Conservation (phyloP, 1,284 basidiomycete genomes). For the Hortiboletus rubellus region DNA sequence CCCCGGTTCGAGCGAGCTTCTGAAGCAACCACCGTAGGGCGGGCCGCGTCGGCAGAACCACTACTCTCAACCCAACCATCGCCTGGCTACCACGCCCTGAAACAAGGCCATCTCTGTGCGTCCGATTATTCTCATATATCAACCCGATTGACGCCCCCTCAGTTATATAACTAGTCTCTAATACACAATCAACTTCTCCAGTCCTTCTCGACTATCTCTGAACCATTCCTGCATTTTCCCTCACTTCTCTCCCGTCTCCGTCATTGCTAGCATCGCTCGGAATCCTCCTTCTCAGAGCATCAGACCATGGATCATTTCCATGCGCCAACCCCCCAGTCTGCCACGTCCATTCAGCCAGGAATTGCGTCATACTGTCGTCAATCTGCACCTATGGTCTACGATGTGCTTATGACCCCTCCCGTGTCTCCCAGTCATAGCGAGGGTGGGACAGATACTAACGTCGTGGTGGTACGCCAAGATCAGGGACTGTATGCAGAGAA, state of each 20-base stretch:
- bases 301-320: conserved; percentile 28
- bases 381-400: conserved; percentile 27
- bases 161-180: conserved; percentile 12
- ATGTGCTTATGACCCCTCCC: conserved; percentile 59
- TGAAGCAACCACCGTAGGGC: conserved; percentile 10
- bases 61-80: conserved; percentile 5
- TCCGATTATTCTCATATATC: conserved; percentile 1
- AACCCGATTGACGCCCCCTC: conserved; percentile 2
- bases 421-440: conserved; percentile 52
- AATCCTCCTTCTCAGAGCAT: conserved; percentile 1
- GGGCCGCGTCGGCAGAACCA: conserved; percentile 2
- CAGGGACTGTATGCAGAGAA: conserved; percentile 29
- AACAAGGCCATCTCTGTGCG: conserved; percentile 18
- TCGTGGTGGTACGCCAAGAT: conserved; percentile 36
- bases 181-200: background rate
- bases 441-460: conserved; percentile 27
- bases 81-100: conserved; percentile 3
- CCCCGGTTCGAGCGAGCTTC: conserved; percentile 19
- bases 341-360: conserved; percentile 10
- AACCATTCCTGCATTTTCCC: background rate
- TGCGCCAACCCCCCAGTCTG: conserved; percentile 23
- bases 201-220: conserved; percentile 3
- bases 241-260: background rate
- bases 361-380: conserved; percentile 19
- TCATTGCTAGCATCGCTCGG: background rate